A percentile compares a stretch with the other conserved stretches of the same genome.
Evolutionary conservation across 169 alveolate genomes (phyloP).

Genomic region (Plasmodium berghei): DNA sequence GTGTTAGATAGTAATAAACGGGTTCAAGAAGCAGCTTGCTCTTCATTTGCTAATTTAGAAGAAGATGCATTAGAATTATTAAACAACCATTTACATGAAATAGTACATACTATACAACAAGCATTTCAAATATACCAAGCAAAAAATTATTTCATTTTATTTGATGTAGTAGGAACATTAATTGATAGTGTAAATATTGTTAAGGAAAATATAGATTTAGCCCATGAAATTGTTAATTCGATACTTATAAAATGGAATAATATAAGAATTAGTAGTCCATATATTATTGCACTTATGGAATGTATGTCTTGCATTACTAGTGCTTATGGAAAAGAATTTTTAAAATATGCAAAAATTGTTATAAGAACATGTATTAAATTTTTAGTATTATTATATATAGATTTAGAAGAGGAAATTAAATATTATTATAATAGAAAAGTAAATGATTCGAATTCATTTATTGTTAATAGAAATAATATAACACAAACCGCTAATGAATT

Average conservation of each 20-base stretch:
- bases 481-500: slow-evolving; percentile 72
- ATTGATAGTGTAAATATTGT: slow-evolving; percentile 81
- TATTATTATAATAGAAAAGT: slow-evolving; percentile 60
- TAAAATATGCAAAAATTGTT: slow-evolving; percentile 72
- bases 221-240: slow-evolving; percentile 72
- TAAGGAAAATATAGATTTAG: slow-evolving; percentile 68
- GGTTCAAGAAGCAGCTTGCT: slow-evolving; percentile 95
- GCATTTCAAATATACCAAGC: slow-evolving; percentile 88
- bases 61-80: slow-evolving; percentile 86
- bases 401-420: slow-evolving; percentile 75
- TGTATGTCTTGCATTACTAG: slow-evolving; percentile 76
- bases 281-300: slow-evolving; percentile 74
- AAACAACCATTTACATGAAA: slow-evolving; percentile 83
- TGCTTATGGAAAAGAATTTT: slow-evolving; percentile 75
- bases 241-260: slow-evolving; percentile 43
- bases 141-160: slow-evolving; percentile 85
- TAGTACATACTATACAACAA: slow-evolving; percentile 82
- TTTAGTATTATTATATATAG: slow-evolving; percentile 63
- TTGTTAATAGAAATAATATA: slow-evolving; percentile 52
- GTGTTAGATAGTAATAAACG: slow-evolving; percentile 91
- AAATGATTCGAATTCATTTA: slow-evolving; percentile 31
- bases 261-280: slow-evolving; percentile 68
- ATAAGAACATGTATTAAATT: slow-evolving; percentile 75
- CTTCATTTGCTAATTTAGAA: slow-evolving; percentile 92
- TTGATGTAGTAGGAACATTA: slow-evolving; percentile 89